Conservation (phyloP, 805 yeast genomes). For the Kurtzmaniella fragi region DNA sequence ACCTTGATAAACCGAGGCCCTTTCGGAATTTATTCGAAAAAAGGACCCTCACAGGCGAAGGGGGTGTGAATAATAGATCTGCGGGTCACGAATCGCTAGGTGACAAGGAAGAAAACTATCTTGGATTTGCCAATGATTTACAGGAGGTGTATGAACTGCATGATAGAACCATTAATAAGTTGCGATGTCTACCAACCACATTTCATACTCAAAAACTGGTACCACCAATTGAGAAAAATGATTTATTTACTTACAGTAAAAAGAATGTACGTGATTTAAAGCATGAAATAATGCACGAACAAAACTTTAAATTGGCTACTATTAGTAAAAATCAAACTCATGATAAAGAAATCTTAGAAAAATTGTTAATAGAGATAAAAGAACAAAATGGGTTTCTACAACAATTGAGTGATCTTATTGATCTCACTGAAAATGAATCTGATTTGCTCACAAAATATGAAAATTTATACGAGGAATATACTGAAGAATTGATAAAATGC, state of each 20-base stretch:
- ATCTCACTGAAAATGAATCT: slow-evolving; percentile 9
- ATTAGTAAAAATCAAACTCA: background rate
- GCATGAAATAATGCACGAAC: background rate
- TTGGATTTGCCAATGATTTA: slow-evolving; percentile 7
- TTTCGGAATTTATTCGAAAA: slow-evolving; percentile 2
- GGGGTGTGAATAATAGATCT: too few species aligned
- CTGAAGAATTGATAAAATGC: slow-evolving; percentile 22
- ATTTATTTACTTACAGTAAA: background rate
- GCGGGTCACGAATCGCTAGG: too few species aligned
- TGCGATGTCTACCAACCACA: slow-evolving; percentile 1
- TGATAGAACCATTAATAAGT: slow-evolving; percentile 3
- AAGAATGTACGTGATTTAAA: background rate
- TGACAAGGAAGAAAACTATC: background rate
- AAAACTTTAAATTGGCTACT: background rate
- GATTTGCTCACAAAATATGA: slow-evolving; percentile 13
- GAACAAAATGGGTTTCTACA: slow-evolving; percentile 15
- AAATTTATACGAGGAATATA: slow-evolving; percentile 19
- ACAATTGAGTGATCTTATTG: slow-evolving; percentile 17
- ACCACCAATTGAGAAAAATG: too few species aligned
- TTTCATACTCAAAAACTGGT: too few species aligned
- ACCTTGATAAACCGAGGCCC: background rate
- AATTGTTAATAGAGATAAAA: slow-evolving; percentile 6
- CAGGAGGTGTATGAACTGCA: slow-evolving; percentile 2
- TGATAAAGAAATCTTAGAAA: slow-evolving; percentile 4
- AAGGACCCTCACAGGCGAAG: too few species aligned